Percentiles rank a stretch among this genome's conserved stretches.
phyloP scores from a whole-genome alignment of 1,139 yeast species.

The Hyphopichia burtonii region DNA sequence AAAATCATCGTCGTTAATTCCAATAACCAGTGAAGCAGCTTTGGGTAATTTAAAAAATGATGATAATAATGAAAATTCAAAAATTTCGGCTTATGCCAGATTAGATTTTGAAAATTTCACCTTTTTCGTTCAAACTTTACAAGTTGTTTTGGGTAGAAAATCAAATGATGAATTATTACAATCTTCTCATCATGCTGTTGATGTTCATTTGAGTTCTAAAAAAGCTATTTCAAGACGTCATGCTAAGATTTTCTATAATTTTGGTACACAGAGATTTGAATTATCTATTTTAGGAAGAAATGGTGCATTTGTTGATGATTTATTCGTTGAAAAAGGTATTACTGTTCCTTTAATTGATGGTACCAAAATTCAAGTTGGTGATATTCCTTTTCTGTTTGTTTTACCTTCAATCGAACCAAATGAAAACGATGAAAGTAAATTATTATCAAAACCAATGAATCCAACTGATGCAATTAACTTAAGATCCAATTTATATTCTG shows the following conservation, averaged over 20 bases:
- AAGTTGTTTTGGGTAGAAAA: conserved; percentile 86
- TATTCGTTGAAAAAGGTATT: conserved; percentile 82
- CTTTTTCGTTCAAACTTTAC: conserved; percentile 93
- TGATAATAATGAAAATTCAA: conserved; percentile 32
- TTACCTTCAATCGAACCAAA: conserved; percentile 55
- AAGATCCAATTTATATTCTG: conserved; percentile 42
- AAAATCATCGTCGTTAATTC: conserved; percentile 12
- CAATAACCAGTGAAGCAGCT: conserved; percentile 24
- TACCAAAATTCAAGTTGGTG: conserved; percentile 89
- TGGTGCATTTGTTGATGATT: conserved; percentile 93
- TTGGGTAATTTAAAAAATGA: conserved; percentile 14
- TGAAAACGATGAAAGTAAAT: conserved; percentile 21
- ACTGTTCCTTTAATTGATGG: conserved; percentile 83
- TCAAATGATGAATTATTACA: conserved; percentile 66
- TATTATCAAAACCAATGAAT: conserved; percentile 38
- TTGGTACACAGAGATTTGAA: conserved; percentile 92
- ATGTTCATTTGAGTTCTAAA: conserved; percentile 86
- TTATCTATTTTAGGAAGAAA: conserved; percentile 87
- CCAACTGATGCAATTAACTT: conserved; percentile 56
- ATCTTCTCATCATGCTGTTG: conserved; percentile 61
- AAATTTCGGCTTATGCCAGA: conserved; percentile 90
- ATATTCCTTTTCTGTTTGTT: conserved; percentile 82
- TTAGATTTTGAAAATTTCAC: conserved; percentile 90
- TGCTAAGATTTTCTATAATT: conserved; percentile 92
- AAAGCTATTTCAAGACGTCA: conserved; percentile 92